Conservation (phyloP, 2,329 filamentous ascomycete species). For the Phoma sp. region DNA sequence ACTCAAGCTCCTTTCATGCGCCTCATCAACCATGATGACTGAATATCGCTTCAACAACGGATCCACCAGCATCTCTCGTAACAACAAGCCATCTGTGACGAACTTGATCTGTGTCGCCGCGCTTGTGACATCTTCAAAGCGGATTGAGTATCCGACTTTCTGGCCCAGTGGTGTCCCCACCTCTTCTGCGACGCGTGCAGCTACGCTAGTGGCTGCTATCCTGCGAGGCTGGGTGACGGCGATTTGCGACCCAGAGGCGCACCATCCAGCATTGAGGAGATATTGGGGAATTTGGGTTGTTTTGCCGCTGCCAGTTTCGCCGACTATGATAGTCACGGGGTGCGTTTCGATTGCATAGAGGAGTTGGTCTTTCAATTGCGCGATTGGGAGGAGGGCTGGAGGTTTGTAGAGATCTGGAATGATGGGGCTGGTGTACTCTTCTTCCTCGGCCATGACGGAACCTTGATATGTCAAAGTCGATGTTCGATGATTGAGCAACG, state of each 20-base stretch:
- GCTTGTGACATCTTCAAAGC: conserved; percentile 90
- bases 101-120: conserved; percentile 90
- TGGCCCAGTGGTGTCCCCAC: conserved; percentile 85
- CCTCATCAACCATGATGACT: conserved; percentile 97
- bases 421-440: conserved; percentile 56
- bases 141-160: conserved; percentile 87
- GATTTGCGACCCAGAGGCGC: conserved; percentile 79
- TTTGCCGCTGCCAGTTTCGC: conserved; percentile 84
- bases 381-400: conserved; percentile 81
- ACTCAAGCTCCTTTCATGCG: conserved; percentile 90
- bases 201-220: conserved; percentile 90
- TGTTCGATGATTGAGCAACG: background rate
- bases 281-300: conserved; percentile 96
- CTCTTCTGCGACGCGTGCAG: conserved; percentile 87
- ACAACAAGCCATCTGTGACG: conserved; percentile 88
- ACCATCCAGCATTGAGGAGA: conserved; percentile 88
- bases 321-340: conserved; percentile 86
- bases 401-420: conserved; percentile 90
- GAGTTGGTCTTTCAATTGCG: conserved; percentile 78
- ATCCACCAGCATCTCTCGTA: conserved; percentile 92
- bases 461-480: background rate
- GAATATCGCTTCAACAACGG: conserved; percentile 90
- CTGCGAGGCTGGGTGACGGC: conserved; percentile 92
- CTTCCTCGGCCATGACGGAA: conserved; percentile 44
- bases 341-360: conserved; percentile 86